These are phyloP conservation scores for Gnetum montanum DNA, from an alignment of 75 land plant genomes.

Conservation along the genomic window DNA sequence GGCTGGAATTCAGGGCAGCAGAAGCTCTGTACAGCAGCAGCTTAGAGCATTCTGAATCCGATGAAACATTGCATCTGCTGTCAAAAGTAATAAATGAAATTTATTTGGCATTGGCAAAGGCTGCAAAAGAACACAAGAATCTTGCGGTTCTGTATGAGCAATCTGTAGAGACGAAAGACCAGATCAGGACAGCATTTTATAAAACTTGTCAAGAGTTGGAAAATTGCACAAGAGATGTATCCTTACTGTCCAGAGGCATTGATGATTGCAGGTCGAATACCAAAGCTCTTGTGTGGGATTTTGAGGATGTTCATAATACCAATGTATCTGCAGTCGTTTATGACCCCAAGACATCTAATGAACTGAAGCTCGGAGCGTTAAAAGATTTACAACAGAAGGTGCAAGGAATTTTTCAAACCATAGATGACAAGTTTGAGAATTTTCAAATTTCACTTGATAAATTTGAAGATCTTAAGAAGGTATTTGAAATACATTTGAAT, in stretches of 20 bases:
- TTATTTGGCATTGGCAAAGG: slow-evolving; percentile 31
- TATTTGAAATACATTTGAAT: background rate
- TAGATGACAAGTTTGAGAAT: background rate
- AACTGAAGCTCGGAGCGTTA: background rate
- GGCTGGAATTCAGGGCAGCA: background rate
- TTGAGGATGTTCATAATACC: background rate
- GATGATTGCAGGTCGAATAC: background rate
- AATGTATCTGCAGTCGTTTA: background rate
- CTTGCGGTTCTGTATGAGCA: slow-evolving; percentile 45
- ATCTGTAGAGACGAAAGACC: slow-evolving; percentile 51
- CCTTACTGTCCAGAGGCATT: background rate
- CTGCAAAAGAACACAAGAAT: slow-evolving; percentile 50
- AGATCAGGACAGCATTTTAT: slow-evolving; percentile 12
- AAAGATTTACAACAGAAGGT: background rate
- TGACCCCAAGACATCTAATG: background rate
- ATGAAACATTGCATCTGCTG: background rate
- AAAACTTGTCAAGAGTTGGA: slow-evolving; percentile 1
- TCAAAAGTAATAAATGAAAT: slow-evolving; percentile 17
- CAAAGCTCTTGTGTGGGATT: background rate
- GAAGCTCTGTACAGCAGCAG: background rate
- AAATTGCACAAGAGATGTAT: background rate
- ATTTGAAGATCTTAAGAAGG: background rate
- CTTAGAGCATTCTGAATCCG: background rate
- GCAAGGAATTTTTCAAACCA: background rate
- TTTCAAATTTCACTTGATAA: slow-evolving; percentile 1